Percentiles rank a stretch among this genome's conserved stretches.
These are phyloP conservation scores for Sporobolomyces phaffii DNA, from an alignment of 768 basidiomycete genomes.

Conservation along the genomic window DNA sequence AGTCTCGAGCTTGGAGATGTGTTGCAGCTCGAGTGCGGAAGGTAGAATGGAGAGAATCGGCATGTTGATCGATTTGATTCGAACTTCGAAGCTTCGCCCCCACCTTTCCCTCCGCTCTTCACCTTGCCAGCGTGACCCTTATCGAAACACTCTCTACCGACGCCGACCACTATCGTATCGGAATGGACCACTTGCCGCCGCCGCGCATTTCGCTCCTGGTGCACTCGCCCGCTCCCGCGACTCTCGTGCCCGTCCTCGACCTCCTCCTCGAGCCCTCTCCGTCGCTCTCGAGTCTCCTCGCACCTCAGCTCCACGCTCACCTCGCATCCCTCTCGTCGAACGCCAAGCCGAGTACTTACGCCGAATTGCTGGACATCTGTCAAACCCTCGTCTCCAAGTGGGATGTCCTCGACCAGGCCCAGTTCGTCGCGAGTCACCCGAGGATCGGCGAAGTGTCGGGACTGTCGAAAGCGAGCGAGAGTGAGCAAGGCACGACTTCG, in stretches of 20 bases:
- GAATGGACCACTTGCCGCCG: slow-evolving; percentile 22
- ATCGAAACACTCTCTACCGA: neutral
- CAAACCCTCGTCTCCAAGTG: slow-evolving; percentile 38
- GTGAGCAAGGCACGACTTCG: slow-evolving; percentile 45
- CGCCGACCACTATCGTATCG: neutral
- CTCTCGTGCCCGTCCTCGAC: slow-evolving; percentile 35
- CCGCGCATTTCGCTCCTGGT: slow-evolving; percentile 35
- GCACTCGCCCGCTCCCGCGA: slow-evolving; percentile 13
- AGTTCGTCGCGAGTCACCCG: slow-evolving; percentile 48
- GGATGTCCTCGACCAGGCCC: slow-evolving; percentile 43
- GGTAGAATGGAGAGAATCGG: no score
- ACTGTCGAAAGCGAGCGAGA: slow-evolving; percentile 44
- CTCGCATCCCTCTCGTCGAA: slow-evolving; percentile 11
- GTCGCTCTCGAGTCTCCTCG: slow-evolving; percentile 42
- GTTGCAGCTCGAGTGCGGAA: no score
- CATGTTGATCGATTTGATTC: no score
- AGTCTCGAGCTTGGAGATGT: no score
- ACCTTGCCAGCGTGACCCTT: neutral
- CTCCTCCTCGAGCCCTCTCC: slow-evolving; percentile 48
- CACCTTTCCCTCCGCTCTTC: no score
- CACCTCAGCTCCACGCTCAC: slow-evolving; percentile 42
- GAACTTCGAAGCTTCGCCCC: neutral
- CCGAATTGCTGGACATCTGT: slow-evolving; percentile 40
- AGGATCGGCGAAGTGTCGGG: slow-evolving; percentile 47
- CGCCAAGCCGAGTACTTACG: slow-evolving; percentile 29